These are phyloP conservation scores for Vanderwaltozyma verrucispora DNA, from an alignment of 805 yeast species.

Conservation along the genomic window DNA sequence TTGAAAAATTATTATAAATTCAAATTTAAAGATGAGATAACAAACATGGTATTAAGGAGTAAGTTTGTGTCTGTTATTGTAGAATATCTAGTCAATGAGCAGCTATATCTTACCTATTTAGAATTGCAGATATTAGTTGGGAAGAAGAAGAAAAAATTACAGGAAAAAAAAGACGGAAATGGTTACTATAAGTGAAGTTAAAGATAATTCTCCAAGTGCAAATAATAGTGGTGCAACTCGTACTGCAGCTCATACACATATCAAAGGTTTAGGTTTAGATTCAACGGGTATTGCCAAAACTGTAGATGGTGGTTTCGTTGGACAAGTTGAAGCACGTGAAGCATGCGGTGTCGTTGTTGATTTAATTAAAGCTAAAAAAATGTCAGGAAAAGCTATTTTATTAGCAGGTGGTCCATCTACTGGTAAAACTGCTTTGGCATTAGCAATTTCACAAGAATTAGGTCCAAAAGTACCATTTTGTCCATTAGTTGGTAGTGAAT, in stretches of 20 bases:
- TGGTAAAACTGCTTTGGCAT: conserved; percentile 94
- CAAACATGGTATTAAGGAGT: too few relatives aligned
- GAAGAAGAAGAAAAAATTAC: neutral
- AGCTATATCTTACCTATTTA: too few relatives aligned
- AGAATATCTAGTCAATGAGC: too few relatives aligned
- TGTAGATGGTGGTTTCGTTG: conserved; percentile 79
- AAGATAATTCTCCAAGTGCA: conserved; percentile 1
- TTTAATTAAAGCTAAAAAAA: conserved; percentile 79
- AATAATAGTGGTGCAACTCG: conserved; percentile 31
- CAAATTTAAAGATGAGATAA: too few relatives aligned
- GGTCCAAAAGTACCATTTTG: conserved; percentile 98
- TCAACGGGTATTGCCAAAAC: conserved; percentile 78
- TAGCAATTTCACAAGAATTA: conserved; percentile 90
- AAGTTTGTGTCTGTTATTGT: too few relatives aligned
- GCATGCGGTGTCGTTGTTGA: conserved; percentile 95
- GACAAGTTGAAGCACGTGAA: conserved; percentile 63
- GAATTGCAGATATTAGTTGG: too few relatives aligned
- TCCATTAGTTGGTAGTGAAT: conserved; percentile 91
- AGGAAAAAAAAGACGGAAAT: neutral
- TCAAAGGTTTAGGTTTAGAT: conserved; percentile 88
- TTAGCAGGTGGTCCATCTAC: conserved; percentile 98
- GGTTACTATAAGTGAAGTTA: conserved; percentile 4
- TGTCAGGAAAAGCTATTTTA: conserved; percentile 92
- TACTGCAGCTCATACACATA: conserved; percentile 95
- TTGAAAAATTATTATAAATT: too few relatives aligned